Percentiles rank a stretch among this genome's conserved stretches.
These are phyloP conservation scores for Dactylonectria macrodidyma DNA, from an alignment of 2,329 filamentous ascomycete genomes.

Conservation along the genomic window DNA sequence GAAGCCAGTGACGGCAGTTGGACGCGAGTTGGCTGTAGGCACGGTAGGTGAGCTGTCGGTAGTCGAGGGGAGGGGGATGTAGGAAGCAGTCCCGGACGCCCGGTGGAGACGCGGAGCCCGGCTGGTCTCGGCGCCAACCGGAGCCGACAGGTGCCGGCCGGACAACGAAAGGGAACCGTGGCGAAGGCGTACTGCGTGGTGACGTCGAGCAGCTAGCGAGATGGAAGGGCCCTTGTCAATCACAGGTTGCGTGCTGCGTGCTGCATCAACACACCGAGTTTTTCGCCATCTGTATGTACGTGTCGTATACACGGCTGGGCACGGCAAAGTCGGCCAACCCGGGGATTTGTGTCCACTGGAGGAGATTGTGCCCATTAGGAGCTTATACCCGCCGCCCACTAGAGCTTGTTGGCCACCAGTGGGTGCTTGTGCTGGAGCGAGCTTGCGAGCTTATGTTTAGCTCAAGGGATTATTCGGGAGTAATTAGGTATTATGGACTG, in stretches of 20 bases:
- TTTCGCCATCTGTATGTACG: conserved; percentile 25
- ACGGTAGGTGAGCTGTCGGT: conserved; percentile 13
- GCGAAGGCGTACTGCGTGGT: not conserved
- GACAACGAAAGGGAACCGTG: not conserved
- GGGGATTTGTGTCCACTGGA: not conserved
- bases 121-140: conserved; percentile 25
- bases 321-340: not conserved
- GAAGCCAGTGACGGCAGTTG: not conserved
- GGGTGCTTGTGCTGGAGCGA: not conserved
- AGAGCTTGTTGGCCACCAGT: not conserved
- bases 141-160: conserved; percentile 5
- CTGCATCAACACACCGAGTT: conserved; percentile 23
- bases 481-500: no score
- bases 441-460: not conserved
- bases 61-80: conserved; percentile 16
- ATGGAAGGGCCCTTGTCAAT: conserved; percentile 10
- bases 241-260: not conserved
- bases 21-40: not conserved
- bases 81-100: conserved; percentile 11
- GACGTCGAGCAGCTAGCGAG: conserved; percentile 1
- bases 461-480: no score
- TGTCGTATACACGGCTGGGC: conserved; percentile 10
- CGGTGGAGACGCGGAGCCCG: conserved; percentile 24
- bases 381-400: not conserved
- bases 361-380: not conserved